Base-by-base conservation (phyloP, 441 rosid species). In the Cnidoscolus chayamansa region DNA sequence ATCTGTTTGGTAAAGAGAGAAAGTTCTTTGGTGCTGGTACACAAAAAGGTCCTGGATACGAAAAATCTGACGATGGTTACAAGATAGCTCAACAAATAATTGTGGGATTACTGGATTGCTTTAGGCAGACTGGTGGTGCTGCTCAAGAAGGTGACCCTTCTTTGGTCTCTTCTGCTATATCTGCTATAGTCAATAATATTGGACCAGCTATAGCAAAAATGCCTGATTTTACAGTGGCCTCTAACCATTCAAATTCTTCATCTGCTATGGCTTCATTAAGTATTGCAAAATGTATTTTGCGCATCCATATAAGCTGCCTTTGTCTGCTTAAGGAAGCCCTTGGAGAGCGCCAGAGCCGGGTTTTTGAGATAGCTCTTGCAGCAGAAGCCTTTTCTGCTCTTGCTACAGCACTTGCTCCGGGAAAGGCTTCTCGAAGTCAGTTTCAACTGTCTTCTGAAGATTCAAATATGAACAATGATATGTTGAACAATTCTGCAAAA, bases 61-160 rank as follows among this genome's bases (percentile, higher is more conserved):
- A 92, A 73, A 93, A 88, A 71, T 84, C 84, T 63, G 92, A 90
- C 66, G 91, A 89, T 65, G 97, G 85, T 64, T 87, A 82, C 85
- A 96, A 86, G 82, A 83, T 86, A 68, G 94, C 98, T 65, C 98
- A 96, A 74, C 94, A 88, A 77, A 88, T 94, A 76, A 84, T 90
- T 74, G 71, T 79, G 75, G 98, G 86, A 67, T 76, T 96, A 58
- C 81, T 86, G 97, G 97, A 92, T 1, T 89, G 93, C 78, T 86
- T 96, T 70, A 85, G 83, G 78, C 98, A 94, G 84, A 90, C 93
- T 48, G 98, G 96, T 37, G 98, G 99, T 78, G 98, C 98, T 79
- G 93, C 94, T 63, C 99, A 96, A 76, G 99, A 94, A 82, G 98
- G 99, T 32, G 99, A 96, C 73, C 98, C 99, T 0, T 86, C 90